phyloP scores from a whole-genome alignment of 169 alveolate genomes.

The Cryptosporidium viatorum region DNA sequence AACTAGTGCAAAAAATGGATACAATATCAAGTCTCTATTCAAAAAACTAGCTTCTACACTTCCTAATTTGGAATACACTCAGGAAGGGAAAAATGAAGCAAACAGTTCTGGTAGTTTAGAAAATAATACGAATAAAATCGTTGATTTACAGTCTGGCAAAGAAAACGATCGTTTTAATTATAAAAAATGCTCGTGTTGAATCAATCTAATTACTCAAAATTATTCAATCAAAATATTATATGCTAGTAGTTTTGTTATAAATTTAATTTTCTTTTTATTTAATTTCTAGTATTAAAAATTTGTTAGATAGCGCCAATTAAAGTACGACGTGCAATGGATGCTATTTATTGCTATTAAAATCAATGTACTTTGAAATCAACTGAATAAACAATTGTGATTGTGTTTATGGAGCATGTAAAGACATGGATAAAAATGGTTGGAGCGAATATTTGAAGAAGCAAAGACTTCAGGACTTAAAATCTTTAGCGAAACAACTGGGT shows the following conservation, averaged over 20 bases:
- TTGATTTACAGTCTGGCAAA: conserved; percentile 60
- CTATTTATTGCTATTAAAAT: not conserved
- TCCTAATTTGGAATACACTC: conserved; percentile 77
- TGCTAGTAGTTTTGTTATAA: conserved; percentile 1
- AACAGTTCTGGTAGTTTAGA: conserved; percentile 1
- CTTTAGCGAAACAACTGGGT: conserved; percentile 47
- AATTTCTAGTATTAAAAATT: not conserved
- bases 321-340: not conserved
- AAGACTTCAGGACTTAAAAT: conserved; percentile 68
- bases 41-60: conserved; percentile 86
- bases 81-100: conserved; percentile 17
- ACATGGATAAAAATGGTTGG: conserved; percentile 68
- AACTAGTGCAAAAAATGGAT: conserved; percentile 97
- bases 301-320: not conserved
- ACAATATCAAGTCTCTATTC: conserved; percentile 91
- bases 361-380: not conserved
- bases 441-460: conserved; percentile 67
- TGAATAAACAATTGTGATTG: not conserved
- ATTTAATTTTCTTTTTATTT: not conserved
- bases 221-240: conserved; percentile 22
- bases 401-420: not conserved
- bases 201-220: not conserved
- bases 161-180: conserved; percentile 27
- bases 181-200: conserved; percentile 36
- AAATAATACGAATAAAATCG: conserved; percentile 20